Percentiles rank a stretch among this genome's conserved stretches.
phyloP scores from a whole-genome alignment of 2,329 filamentous ascomycete genomes.

The Ascochyta clinopodiicola region DNA sequence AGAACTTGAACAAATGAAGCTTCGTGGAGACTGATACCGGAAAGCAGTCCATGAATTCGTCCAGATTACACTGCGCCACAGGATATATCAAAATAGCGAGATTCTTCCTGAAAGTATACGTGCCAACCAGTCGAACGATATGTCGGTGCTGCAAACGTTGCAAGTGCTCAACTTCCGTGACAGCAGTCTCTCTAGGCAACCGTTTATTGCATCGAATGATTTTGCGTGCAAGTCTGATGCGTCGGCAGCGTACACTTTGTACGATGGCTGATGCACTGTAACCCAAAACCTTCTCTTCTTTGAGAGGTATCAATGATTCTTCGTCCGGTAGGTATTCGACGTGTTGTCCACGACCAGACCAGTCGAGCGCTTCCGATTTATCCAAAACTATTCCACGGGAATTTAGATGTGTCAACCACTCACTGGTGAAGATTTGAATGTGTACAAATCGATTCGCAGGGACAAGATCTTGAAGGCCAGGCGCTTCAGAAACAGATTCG shows the following conservation, averaged over 20 bases:
- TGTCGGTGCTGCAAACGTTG: conserved; percentile 20
- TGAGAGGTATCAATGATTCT: conserved; percentile 5
- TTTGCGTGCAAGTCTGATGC: conserved; percentile 26
- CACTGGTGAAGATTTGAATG: conserved; percentile 6
- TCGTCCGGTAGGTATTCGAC: conserved; percentile 17
- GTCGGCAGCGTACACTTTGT: conserved; percentile 24
- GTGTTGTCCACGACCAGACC: conserved; percentile 22
- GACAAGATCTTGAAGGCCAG: too few species aligned
- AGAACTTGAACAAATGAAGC: background rate
- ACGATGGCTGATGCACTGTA: conserved; percentile 17
- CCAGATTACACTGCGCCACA: background rate
- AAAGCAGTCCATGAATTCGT: background rate
- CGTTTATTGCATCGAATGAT: conserved; percentile 10
- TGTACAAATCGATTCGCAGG: background rate
- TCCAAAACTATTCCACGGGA: conserved; percentile 7
- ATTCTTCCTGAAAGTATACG: conserved; percentile 14
- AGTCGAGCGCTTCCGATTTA: conserved; percentile 5
- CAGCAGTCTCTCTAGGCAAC: background rate
- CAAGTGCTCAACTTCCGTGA: conserved; percentile 25
- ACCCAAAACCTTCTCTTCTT: background rate
- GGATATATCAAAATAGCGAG: background rate
- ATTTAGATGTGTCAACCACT: conserved; percentile 2
- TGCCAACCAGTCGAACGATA: conserved; percentile 26
- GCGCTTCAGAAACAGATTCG: too few species aligned
- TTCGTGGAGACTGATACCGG: too few species aligned